A percentile compares a stretch with the other conserved stretches of the same genome.
These are phyloP conservation scores for Sporothrix brasiliensis DNA, from an alignment of 2,329 filamentous ascomycete species.

Conservation along the genomic window DNA sequence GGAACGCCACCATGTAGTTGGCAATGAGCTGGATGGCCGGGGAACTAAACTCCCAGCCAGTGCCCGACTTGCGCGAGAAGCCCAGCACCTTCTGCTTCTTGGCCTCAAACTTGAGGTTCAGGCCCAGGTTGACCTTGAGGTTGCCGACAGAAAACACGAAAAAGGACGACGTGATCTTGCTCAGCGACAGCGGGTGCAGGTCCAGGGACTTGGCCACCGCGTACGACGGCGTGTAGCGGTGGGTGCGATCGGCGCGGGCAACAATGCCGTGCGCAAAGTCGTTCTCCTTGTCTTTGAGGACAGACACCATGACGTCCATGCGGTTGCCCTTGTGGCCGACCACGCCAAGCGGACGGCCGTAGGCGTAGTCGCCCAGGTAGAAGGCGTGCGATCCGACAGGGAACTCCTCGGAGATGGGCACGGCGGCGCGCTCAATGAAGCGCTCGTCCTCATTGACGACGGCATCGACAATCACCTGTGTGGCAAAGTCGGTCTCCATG, in stretches of 20 bases:
- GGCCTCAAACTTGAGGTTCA: conserved; percentile 96
- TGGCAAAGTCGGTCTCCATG: conserved; percentile 85
- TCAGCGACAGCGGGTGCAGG: conserved; percentile 83
- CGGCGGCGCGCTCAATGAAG: conserved; percentile 85
- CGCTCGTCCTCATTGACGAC: conserved; percentile 89
- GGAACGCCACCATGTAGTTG: conserved; percentile 91
- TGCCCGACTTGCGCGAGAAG: conserved; percentile 82
- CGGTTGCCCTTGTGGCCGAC: conserved; percentile 71
- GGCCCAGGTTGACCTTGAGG: conserved; percentile 81
- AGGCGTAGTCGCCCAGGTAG: conserved; percentile 91
- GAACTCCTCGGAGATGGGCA: conserved; percentile 90
- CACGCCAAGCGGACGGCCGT: conserved; percentile 86
- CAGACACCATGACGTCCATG: conserved; percentile 76
- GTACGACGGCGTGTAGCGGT: conserved; percentile 82
- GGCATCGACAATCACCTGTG: conserved; percentile 85
- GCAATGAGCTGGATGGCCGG: conserved; percentile 79
- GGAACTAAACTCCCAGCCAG: conserved; percentile 93
- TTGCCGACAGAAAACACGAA: conserved; percentile 72
- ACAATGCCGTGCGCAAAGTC: conserved; percentile 82
- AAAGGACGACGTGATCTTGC: conserved; percentile 95
- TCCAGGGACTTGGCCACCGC: conserved; percentile 80
- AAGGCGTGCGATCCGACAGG: conserved; percentile 81
- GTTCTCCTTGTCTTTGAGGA: conserved; percentile 70
- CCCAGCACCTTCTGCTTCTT: conserved; percentile 95
- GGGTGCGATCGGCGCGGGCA: conserved; percentile 66